phyloP scores from a whole-genome alignment of 805 yeast species.

The Wickerhamomyces strasburgensis region DNA sequence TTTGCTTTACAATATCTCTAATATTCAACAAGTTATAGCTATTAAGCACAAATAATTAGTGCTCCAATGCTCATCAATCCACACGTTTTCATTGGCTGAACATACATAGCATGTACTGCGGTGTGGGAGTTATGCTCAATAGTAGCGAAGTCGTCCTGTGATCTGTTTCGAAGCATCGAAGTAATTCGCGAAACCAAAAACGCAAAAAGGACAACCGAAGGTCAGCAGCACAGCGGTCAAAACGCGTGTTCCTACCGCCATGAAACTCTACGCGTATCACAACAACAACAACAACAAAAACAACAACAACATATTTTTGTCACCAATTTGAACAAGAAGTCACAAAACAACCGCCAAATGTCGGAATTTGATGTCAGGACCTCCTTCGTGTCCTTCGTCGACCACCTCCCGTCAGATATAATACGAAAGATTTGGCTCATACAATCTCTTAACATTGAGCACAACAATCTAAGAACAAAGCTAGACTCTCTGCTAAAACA shows the following conservation, averaged over 20 bases:
- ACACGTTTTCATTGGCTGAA: conserved; percentile 14
- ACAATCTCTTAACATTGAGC: conserved; percentile 30
- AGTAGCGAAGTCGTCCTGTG: conserved; percentile 2
- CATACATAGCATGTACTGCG: conserved; percentile 8
- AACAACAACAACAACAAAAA: not conserved
- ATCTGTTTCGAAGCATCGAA: not conserved
- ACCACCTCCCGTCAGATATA: conserved; percentile 40
- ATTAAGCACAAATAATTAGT: no score
- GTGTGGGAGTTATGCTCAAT: not conserved
- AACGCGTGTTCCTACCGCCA: conserved; percentile 1
- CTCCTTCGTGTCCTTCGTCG: conserved; percentile 33
- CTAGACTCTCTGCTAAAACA: conserved; percentile 14
- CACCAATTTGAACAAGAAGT: no score
- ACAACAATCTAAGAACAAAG: conserved; percentile 14
- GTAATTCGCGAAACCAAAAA: conserved; percentile 1
- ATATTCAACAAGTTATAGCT: no score
- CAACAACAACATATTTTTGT: no score
- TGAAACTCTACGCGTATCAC: not conserved
- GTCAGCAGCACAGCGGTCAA: no score
- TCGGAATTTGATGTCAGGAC: conserved; percentile 32
- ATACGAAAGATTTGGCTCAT: conserved; percentile 37
- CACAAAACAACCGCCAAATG: no score
- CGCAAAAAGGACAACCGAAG: conserved; percentile 1
- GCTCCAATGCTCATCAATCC: conserved; percentile 7
- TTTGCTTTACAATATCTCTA: no score